Conservation (phyloP, 345 rosid genomes). For the Garcia nutans region DNA sequence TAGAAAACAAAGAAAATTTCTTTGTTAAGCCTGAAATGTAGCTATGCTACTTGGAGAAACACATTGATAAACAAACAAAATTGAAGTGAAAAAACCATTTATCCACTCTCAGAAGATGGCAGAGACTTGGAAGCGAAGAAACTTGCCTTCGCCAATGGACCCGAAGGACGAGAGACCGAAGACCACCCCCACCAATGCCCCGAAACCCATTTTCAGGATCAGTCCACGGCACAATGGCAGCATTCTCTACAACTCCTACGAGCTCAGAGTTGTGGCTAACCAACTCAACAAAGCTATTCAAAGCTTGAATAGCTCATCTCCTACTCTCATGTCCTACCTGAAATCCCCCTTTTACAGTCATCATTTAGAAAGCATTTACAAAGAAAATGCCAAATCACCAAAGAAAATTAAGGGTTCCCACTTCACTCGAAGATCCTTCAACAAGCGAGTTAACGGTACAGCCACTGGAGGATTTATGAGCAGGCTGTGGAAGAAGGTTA, state of each 20-base stretch:
- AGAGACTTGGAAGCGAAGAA: slow-evolving; percentile 10
- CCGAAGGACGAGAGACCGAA: background rate
- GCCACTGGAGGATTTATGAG: slow-evolving; percentile 24
- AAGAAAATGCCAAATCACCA: slow-evolving; percentile 18
- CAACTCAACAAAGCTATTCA: slow-evolving; percentile 51
- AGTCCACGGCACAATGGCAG: slow-evolving; percentile 36
- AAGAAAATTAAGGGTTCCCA: slow-evolving; percentile 17
- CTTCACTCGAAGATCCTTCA: background rate
- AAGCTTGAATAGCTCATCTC: slow-evolving; percentile 23
- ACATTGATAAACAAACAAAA: background rate
- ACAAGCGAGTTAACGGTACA: slow-evolving; percentile 5
- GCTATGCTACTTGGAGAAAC: background rate
- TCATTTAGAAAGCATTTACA: slow-evolving; percentile 22
- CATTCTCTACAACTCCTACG: slow-evolving; percentile 46
- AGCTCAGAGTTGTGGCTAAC: slow-evolving; percentile 39
- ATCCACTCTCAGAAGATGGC: slow-evolving; percentile 18
- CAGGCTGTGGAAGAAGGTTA: slow-evolving; percentile 49
- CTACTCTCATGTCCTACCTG: slow-evolving; percentile 13
- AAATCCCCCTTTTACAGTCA: slow-evolving; percentile 29
- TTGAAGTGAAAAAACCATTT: background rate
- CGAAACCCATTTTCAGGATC: slow-evolving; percentile 15
- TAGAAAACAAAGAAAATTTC: slow-evolving; percentile 34
- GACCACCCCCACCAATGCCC: background rate
- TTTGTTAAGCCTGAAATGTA: slow-evolving; percentile 10
- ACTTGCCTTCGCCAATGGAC: background rate